Conservation (phyloP, 2,329 filamentous ascomycete genomes). For the Aspergillus viridinutans region DNA sequence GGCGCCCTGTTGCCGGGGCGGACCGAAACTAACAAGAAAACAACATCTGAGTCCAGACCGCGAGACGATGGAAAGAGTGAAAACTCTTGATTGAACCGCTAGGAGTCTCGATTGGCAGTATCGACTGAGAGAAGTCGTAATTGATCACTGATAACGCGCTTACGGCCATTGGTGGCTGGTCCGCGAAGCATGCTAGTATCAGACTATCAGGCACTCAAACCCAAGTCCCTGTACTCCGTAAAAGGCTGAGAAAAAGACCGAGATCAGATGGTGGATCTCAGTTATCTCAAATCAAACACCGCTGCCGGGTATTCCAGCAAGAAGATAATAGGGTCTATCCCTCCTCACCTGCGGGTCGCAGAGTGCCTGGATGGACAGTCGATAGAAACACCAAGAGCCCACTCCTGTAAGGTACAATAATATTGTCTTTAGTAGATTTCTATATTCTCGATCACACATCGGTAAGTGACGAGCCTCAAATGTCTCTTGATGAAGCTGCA, state of each 20-base stretch:
- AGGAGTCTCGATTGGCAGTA: neutral
- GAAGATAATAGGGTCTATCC: neutral
- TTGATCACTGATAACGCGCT: neutral
- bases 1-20: slow-evolving; percentile 7
- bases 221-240: neutral
- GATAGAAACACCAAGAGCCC: neutral
- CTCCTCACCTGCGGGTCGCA: neutral
- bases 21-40: slow-evolving; percentile 6
- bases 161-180: neutral
- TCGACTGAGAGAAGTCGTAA: neutral
- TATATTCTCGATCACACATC: no score
- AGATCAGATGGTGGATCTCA: neutral
- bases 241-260: no score
- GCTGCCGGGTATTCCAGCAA: neutral
- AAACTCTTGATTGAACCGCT: neutral
- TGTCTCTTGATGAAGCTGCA: no score
- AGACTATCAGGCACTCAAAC: neutral
- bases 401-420: neutral
- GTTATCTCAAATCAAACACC: neutral
- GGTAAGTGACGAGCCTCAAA: neutral
- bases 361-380: neutral
- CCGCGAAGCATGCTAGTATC: neutral
- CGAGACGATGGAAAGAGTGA: neutral
- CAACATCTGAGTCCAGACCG: neutral
- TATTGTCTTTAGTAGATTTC: no score